Conservation (phyloP, 106 monocot species). For the Triglochin maritima region DNA sequence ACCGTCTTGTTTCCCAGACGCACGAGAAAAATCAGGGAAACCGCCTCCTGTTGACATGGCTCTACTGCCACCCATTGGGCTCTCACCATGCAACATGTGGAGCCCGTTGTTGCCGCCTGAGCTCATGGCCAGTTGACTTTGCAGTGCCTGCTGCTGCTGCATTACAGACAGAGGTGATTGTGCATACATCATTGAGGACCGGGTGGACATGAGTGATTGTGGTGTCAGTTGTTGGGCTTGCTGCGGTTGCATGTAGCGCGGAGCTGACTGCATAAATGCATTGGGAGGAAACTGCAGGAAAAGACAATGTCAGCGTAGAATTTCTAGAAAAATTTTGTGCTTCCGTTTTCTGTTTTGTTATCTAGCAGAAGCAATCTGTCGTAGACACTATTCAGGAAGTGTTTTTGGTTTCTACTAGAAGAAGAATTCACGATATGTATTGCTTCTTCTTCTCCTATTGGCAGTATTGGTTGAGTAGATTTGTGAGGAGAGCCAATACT, state of each 20-base stretch:
- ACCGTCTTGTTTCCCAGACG: too few species aligned
- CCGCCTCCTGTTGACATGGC: slow-evolving; percentile 17
- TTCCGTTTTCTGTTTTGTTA: too few species aligned
- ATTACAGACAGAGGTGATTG: slow-evolving; percentile 59
- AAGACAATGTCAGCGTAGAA: too few species aligned
- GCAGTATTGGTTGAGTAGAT: too few species aligned
- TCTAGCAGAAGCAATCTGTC: too few species aligned
- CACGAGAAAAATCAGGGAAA: slow-evolving; percentile 42
- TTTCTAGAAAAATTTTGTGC: too few species aligned
- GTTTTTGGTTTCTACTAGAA: too few species aligned
- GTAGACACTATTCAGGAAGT: too few species aligned
- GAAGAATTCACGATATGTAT: too few species aligned
- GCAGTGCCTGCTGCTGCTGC: slow-evolving; percentile 48
- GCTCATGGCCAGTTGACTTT: slow-evolving; percentile 51
- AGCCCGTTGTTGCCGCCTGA: slow-evolving; percentile 40
- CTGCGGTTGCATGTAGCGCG: slow-evolving; percentile 59
- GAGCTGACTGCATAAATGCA: slow-evolving; percentile 48
- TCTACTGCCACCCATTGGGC: slow-evolving; percentile 21
- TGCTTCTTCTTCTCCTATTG: too few species aligned
- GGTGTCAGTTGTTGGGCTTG: slow-evolving; percentile 49
- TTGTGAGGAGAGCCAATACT: too few species aligned
- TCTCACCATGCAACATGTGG: slow-evolving; percentile 61
- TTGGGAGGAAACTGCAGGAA: slow-evolving; percentile 51
- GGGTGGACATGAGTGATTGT: slow-evolving; percentile 51
- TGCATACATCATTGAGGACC: slow-evolving; percentile 62